A percentile compares a stretch with the other conserved stretches of the same genome.
phyloP scores from a whole-genome alignment of 164 flowering plant genomes.

The Cinnamomum chago region DNA sequence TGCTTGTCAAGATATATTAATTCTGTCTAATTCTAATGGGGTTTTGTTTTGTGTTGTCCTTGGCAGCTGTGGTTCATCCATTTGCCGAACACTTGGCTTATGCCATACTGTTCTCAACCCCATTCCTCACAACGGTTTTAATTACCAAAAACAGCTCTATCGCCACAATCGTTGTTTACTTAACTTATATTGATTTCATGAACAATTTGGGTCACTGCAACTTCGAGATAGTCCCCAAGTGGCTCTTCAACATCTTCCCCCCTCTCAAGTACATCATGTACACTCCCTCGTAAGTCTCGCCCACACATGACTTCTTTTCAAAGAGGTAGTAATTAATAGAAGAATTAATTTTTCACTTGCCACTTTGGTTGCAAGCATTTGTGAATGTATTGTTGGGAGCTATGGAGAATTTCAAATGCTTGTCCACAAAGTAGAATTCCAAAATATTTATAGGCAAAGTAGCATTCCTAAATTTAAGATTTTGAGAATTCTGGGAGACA shows the following conservation, averaged over 20 bases:
- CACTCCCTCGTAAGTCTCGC: constrained; percentile 55
- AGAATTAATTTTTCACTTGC: too few relatives aligned
- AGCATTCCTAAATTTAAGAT: not conserved
- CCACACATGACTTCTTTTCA: not conserved
- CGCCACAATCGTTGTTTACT: constrained; percentile 14
- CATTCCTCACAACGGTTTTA: constrained; percentile 8
- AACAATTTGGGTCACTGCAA: constrained; percentile 67
- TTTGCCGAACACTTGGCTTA: constrained; percentile 49
- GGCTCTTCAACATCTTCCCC: constrained; percentile 35
- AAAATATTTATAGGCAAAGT: not conserved
- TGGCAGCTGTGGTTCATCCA: constrained; percentile 59
- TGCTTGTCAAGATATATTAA: constrained; percentile 18
- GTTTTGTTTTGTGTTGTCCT: not conserved
- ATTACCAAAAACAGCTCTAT: constrained; percentile 27
- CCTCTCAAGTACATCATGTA: constrained; percentile 56
- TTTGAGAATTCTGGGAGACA: too few relatives aligned
- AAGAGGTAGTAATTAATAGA: not conserved
- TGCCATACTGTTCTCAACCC: constrained; percentile 31
- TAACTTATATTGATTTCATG: constrained; percentile 47
- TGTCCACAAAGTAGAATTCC: too few relatives aligned
- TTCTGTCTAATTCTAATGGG: too few relatives aligned
- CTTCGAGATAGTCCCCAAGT: constrained; percentile 46
- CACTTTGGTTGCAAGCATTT: too few relatives aligned
- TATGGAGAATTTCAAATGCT: too few relatives aligned
- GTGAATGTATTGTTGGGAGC: too few relatives aligned